Evolutionary conservation across 2,329 filamentous ascomycete species (phyloP).

Genomic region (Juglanconis juglandina): DNA sequence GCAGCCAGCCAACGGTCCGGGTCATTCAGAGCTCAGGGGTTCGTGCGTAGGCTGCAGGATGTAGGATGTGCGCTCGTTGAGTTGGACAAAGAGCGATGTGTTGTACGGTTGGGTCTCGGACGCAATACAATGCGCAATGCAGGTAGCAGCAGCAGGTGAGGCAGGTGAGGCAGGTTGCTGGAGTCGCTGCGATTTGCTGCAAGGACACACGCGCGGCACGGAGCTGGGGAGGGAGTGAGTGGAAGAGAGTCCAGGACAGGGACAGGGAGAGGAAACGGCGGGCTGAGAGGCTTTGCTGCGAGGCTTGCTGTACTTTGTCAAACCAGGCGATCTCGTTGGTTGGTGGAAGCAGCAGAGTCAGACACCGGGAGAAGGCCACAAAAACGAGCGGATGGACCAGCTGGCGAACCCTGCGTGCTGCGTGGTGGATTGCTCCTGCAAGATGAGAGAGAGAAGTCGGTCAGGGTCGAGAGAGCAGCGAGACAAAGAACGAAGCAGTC

Average conservation of each 20-base stretch:
- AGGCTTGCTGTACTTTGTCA: background rate
- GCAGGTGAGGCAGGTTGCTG: background rate
- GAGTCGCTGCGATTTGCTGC: background rate
- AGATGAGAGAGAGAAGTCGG: background rate
- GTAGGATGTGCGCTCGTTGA: constrained; percentile 7
- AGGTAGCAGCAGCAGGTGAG: background rate
- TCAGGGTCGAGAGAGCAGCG: background rate
- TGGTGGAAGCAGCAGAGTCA: constrained; percentile 5
- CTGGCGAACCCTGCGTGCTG: background rate
- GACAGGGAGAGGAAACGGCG: background rate
- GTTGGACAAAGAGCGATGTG: constrained; percentile 13
- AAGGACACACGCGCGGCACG: too few relatives aligned
- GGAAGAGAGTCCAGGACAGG: background rate
- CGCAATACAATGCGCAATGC: constrained; percentile 3
- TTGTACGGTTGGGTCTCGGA: constrained; percentile 1
- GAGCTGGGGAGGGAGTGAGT: background rate
- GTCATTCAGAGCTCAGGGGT: background rate
- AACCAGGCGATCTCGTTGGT: background rate
- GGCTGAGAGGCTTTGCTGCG: background rate
- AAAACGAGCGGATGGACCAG: constrained; percentile 6
- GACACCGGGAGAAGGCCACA: constrained; percentile 9
- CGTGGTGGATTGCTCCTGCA: background rate
- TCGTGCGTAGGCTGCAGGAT: constrained; percentile 7
- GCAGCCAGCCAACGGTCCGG: constrained; percentile 2
- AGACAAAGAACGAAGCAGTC: background rate